These are phyloP conservation scores for Boletus sp. DNA, from an alignment of 1,284 basidiomycete species.

Conservation along the genomic window DNA sequence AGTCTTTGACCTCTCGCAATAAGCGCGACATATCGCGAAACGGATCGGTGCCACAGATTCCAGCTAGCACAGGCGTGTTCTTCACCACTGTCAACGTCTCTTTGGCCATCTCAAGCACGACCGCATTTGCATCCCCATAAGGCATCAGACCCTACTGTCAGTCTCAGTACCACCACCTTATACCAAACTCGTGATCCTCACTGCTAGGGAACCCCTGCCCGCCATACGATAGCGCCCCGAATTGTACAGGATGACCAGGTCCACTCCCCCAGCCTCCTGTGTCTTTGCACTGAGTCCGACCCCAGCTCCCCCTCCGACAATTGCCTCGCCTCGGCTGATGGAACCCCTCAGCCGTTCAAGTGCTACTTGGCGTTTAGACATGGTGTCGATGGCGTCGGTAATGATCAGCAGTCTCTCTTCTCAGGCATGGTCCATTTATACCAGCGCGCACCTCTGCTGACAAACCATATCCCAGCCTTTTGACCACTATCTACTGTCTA, in stretches of 20 bases:
- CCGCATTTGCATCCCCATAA: slow-evolving; percentile 32
- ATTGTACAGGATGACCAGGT: slow-evolving; percentile 31
- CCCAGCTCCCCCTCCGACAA: slow-evolving; percentile 29
- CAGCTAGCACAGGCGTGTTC: slow-evolving; percentile 28
- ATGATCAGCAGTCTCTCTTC: background rate
- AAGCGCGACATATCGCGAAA: slow-evolving; percentile 29
- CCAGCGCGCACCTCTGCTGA: slow-evolving; percentile 13
- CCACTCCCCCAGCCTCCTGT: slow-evolving; percentile 28
- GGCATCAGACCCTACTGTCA: slow-evolving; percentile 29
- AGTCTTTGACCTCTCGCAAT: slow-evolving; percentile 24
- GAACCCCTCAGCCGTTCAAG: slow-evolving; percentile 15
- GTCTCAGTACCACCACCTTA: background rate
- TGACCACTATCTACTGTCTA: no score
- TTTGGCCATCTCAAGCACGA: slow-evolving; percentile 31
- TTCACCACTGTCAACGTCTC: slow-evolving; percentile 30
- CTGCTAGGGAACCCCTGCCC: slow-evolving; percentile 29
- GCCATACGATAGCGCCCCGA: slow-evolving; percentile 33
- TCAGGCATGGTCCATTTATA: background rate
- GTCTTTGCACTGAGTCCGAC: slow-evolving; percentile 30
- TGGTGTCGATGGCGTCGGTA: background rate
- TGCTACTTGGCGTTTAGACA: slow-evolving; percentile 21
- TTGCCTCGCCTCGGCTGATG: slow-evolving; percentile 20
- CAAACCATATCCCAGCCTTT: background rate
- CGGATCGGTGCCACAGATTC: slow-evolving; percentile 30
- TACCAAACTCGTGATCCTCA: slow-evolving; percentile 11